Evolutionary conservation across 371 early-diverging fungal genomes (phyloP).

Genomic region (Quaeritorhiza haematococci): DNA sequence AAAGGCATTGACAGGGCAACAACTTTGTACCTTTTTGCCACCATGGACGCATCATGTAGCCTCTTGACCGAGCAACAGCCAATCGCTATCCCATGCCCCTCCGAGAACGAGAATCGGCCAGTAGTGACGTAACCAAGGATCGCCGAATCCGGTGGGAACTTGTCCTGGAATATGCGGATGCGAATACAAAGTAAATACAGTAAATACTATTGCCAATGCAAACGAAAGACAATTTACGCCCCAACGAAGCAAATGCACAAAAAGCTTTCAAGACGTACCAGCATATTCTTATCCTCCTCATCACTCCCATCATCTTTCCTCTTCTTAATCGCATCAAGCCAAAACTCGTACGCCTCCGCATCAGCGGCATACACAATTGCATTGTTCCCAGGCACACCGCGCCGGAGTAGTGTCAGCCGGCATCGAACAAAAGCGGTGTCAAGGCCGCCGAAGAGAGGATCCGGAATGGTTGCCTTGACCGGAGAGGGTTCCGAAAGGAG

Average conservation of each 20-base stretch:
- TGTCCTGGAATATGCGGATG: constrained; percentile 8
- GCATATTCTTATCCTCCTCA: background rate
- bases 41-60: constrained; percentile 33
- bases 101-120: constrained; percentile 60
- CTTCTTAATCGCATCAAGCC: constrained; percentile 10
- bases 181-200: no score
- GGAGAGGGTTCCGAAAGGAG: no score
- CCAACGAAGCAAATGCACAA: background rate
- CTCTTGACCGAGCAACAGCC: constrained; percentile 42
- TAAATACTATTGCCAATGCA: no score
- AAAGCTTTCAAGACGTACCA: background rate
- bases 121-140: constrained; percentile 70
- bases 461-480: no score
- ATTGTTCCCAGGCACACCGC: constrained; percentile 47
- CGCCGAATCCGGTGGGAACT: constrained; percentile 17
- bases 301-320: background rate
- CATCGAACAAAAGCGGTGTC: constrained; percentile 42
- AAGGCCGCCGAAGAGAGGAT: background rate
- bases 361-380: constrained; percentile 47
- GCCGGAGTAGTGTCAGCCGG: constrained; percentile 36
- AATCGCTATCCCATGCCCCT: constrained; percentile 60
- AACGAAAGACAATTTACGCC: no score
- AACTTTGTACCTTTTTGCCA: constrained; percentile 31
- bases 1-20: constrained; percentile 43
- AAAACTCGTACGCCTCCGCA: constrained; percentile 23